These are phyloP conservation scores for Penicillium griseofulvum DNA, from an alignment of 2,329 filamentous ascomycete species.

Conservation along the genomic window DNA sequence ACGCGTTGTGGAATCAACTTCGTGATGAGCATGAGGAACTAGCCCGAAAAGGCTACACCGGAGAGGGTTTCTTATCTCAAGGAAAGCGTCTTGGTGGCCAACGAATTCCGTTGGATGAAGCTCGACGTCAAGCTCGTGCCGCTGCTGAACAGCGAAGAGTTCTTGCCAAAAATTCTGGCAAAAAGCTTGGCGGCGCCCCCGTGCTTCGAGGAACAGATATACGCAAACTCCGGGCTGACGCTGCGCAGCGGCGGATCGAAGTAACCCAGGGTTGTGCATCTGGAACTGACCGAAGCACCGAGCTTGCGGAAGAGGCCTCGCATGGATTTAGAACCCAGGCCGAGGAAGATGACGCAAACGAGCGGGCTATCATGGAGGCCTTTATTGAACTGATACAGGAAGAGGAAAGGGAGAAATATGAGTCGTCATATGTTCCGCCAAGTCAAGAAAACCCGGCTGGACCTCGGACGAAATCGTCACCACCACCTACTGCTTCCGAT, in stretches of 20 bases:
- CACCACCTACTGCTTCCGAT: constrained; percentile 35
- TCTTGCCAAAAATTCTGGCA: constrained; percentile 62
- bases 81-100: constrained; percentile 71
- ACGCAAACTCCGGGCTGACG: constrained; percentile 68
- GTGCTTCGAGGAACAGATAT: constrained; percentile 64
- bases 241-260: constrained; percentile 66
- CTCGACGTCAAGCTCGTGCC: constrained; percentile 68
- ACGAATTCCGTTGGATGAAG: constrained; percentile 67
- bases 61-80: constrained; percentile 78
- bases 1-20: constrained; percentile 84
- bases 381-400: constrained; percentile 84
- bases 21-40: constrained; percentile 80
- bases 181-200: constrained; percentile 66
- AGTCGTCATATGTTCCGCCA: constrained; percentile 54
- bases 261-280: constrained; percentile 73
- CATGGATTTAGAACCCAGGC: constrained; percentile 78
- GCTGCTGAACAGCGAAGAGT: constrained; percentile 69
- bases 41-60: constrained; percentile 78
- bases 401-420: constrained; percentile 63
- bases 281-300: constrained; percentile 62
- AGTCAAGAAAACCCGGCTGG: constrained; percentile 55
- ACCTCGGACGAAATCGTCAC: constrained; percentile 40
- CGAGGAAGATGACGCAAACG: constrained; percentile 85
- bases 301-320: constrained; percentile 65
- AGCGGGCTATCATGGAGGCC: constrained; percentile 79